A percentile compares a stretch with the other conserved stretches of the same genome.
Evolutionary conservation across 139 green algal genomes (phyloP).

Genomic region (Ettlia oleoabundans): DNA sequence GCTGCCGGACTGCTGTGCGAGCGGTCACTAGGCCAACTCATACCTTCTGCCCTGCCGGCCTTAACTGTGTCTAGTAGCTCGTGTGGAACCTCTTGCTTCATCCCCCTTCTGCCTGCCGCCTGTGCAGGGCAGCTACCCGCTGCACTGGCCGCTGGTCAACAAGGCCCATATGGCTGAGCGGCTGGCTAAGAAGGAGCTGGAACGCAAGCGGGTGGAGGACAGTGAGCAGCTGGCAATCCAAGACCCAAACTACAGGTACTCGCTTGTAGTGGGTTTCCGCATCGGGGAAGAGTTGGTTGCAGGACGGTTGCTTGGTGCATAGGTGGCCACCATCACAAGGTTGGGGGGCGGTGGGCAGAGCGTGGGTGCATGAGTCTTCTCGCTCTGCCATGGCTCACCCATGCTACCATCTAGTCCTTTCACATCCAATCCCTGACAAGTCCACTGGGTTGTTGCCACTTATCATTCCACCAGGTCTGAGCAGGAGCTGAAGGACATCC

Average conservation of each 20-base stretch:
- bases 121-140: constrained; percentile 53
- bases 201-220: constrained; percentile 82
- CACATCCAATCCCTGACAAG: too few relatives aligned
- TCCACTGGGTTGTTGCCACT: too few relatives aligned
- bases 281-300: too few relatives aligned
- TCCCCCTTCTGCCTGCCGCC: background rate
- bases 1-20: too few relatives aligned
- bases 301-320: too few relatives aligned
- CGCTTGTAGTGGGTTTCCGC: background rate
- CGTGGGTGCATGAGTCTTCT: too few relatives aligned
- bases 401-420: too few relatives aligned
- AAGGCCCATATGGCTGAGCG: constrained; percentile 66
- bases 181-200: constrained; percentile 76
- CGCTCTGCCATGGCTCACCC: too few relatives aligned
- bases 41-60: background rate
- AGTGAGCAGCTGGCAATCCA: constrained; percentile 45
- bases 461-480: too few relatives aligned
- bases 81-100: background rate
- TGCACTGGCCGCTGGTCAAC: constrained; percentile 87
- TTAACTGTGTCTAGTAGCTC: background rate
- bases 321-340: too few relatives aligned
- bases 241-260: constrained; percentile 57
- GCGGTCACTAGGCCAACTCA: too few relatives aligned
- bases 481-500: constrained; percentile 59
- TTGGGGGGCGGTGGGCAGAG: too few relatives aligned